phyloP scores from a whole-genome alignment of 2,329 filamentous ascomycete species.

The Samsoniella hepiali region DNA sequence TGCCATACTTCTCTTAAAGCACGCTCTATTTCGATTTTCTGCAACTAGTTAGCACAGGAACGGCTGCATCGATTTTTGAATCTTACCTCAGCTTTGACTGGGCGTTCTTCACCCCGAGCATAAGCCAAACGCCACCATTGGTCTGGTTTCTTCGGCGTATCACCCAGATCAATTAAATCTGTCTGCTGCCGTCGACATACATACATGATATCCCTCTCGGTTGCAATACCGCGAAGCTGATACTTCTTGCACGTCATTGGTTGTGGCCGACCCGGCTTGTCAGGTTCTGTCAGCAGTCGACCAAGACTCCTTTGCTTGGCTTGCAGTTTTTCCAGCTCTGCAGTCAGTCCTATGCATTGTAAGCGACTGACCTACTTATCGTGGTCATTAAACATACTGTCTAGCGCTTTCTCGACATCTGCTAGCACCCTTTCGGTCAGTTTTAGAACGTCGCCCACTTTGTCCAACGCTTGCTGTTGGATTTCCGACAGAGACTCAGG shows the following conservation, averaged over 20 bases:
- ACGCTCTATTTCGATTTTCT: conserved; percentile 48
- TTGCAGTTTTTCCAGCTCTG: conserved; percentile 31
- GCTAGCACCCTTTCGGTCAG: conserved; percentile 33
- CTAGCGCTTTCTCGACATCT: conserved; percentile 33
- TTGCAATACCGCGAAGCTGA: conserved; percentile 50
- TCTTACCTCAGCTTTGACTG: conserved; percentile 49
- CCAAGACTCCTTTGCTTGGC: conserved; percentile 39
- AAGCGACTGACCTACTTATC: conserved; percentile 19
- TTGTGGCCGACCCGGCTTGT: conserved; percentile 34
- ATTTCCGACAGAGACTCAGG: conserved; percentile 36
- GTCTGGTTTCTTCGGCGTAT: conserved; percentile 33
- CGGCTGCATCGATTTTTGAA: not conserved
- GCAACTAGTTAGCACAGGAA: conserved; percentile 21
- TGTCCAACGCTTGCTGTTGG: conserved; percentile 30
- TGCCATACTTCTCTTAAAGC: conserved; percentile 46
- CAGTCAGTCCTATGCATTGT: conserved; percentile 29
- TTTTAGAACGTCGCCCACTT: conserved; percentile 34
- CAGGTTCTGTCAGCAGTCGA: conserved; percentile 37
- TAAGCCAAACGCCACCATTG: conserved; percentile 58
- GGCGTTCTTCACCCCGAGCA: conserved; percentile 33
- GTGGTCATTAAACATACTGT: conserved; percentile 31
- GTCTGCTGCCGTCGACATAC: conserved; percentile 44
- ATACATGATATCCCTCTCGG: conserved; percentile 46
- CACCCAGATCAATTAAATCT: conserved; percentile 42
- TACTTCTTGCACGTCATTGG: conserved; percentile 46